Conservation (phyloP, 306 rosid genomes). For the Vigna unguiculata region DNA sequence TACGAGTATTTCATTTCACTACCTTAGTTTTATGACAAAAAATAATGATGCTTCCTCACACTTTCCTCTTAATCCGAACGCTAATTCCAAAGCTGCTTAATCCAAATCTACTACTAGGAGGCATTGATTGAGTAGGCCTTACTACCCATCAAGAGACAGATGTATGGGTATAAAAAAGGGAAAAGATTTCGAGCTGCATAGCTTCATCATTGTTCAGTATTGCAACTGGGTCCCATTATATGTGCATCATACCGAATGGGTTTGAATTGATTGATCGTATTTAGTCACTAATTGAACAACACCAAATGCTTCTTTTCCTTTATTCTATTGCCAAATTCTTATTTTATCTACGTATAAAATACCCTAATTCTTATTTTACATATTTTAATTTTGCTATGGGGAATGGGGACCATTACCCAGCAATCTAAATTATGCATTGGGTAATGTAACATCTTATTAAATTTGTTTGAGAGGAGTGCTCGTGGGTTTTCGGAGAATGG, state of each 20-base stretch:
- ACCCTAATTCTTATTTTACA: conserved; percentile 15
- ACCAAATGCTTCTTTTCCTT: conserved; percentile 43
- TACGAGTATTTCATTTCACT: conserved; percentile 29
- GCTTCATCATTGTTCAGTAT: conserved; percentile 54
- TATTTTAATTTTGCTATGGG: conserved; percentile 30
- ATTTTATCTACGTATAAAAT: background rate
- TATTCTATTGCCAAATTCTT: conserved; percentile 42
- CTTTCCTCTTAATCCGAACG: conserved; percentile 32
- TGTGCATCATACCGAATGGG: conserved; percentile 64
- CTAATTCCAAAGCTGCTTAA: conserved; percentile 40
- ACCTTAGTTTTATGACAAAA: conserved; percentile 51
- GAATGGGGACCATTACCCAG: conserved; percentile 66
- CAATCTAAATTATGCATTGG: conserved; percentile 65
- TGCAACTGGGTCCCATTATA: conserved; percentile 64
- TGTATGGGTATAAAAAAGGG: conserved; percentile 44
- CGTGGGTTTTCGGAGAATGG: conserved; percentile 98
- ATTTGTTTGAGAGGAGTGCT: conserved; percentile 72
- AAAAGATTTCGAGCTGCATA: conserved; percentile 36
- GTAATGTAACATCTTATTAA: conserved; percentile 58
- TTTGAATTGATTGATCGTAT: conserved; percentile 54
- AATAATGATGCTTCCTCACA: conserved; percentile 53
- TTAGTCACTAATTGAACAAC: conserved; percentile 52
- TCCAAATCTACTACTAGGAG: conserved; percentile 23
- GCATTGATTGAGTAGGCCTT: conserved; percentile 56
- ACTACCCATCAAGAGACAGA: conserved; percentile 69